Evolutionary conservation across 2,329 filamentous ascomycete genomes (phyloP), one percentile per base, ranked within the genome.

Genomic region (Aschersonia sp.): DNA sequence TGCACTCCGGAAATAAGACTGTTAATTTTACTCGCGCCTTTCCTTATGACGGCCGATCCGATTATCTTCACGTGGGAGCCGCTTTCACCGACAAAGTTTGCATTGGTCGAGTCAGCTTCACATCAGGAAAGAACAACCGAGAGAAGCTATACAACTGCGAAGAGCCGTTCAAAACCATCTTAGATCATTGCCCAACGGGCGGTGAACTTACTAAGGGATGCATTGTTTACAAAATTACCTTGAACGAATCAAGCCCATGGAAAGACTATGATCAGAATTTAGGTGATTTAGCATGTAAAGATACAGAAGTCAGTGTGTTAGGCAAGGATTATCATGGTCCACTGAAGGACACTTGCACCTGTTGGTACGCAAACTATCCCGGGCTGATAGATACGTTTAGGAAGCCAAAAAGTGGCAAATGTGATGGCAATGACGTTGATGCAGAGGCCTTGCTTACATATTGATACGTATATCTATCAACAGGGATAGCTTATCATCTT

Each of bases 361-460:
- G 33, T 37, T 37, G 33, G 33, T 37, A 37, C 11, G 7, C 33
- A 6, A 37, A 37, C 7, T 37, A 37, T 37, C 33, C 33, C 11
- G 11, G 7, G 7, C 11, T 37, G 33, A 11, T 37, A 11, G 33
- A 37, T 37, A 37, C 33, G 11, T 37, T 37, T 11, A 37, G 11
- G 11, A 37, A 37, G 33, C 33, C 33, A 37, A 11, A 11, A 11
- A 37, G 33, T 11, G 2, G 33, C 7, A 37, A 37, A 37, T 37
- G 33, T 43, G n/a, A 32, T 7, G 33, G 33, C 11, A 11, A 6
- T 6, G 33, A 37, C 11, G 33, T 37, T 11, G 7, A 37, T 37
- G 11, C n/a, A 6, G 10, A 45, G 30, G 44, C 42, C 52, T 52
- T 43, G 48, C 42, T 39, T 40, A 5, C n/a, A n/a, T n/a, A n/a